Base-by-base conservation (phyloP, 2,329 filamentous ascomycete genomes). In the Colletotrichum theobromicola region DNA sequence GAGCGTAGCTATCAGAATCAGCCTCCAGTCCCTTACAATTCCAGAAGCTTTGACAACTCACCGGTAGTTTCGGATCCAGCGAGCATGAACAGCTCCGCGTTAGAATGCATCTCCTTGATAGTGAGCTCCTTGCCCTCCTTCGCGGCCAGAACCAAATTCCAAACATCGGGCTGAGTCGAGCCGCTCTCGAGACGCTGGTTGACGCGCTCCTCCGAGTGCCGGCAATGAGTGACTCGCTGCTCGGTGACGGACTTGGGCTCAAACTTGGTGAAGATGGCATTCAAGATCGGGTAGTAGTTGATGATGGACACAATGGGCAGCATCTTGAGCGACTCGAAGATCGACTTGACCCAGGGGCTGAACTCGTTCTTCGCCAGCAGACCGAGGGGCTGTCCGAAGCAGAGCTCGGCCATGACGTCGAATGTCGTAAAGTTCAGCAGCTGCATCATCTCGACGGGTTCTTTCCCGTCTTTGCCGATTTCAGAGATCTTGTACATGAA, bases 401-500 rank as follows among this genome's bases (percentile, higher is more conserved):
- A 75, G 12, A 79, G 76, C 34, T 79, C 78, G 6, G 74, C 77
- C 76, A 78, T 79, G 42, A 77, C 62, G 42, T 79, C 78, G 32
- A 79, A 79, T 2, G 77, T 79, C 6, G 77, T 63, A 26, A 78
- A 77, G 42, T 79, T 76, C 66, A 74, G 77, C 70, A 75, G 62
- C 28, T 70, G 71, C 4, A 71, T 75, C 70, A 80, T 69, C 8
- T 79, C 77, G 62, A 79, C 69, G 9, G 78, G 64, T 18, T 62
- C 62, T 13, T n/a, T 30, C 4, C 66, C 68, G 2, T 63, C 61
- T 13, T 69, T 67, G 21, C 71, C 72, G 9, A 77, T 68, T n/a
- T 85, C 82, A n/a, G 78, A 78, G 46, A 87, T 76, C 58, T 82
- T 83, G 21, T 78, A 72, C 55, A 85, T 79, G 62, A 87, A 81